Conservation (phyloP, 208 protist species). For the Crithidia bombi region DNA sequence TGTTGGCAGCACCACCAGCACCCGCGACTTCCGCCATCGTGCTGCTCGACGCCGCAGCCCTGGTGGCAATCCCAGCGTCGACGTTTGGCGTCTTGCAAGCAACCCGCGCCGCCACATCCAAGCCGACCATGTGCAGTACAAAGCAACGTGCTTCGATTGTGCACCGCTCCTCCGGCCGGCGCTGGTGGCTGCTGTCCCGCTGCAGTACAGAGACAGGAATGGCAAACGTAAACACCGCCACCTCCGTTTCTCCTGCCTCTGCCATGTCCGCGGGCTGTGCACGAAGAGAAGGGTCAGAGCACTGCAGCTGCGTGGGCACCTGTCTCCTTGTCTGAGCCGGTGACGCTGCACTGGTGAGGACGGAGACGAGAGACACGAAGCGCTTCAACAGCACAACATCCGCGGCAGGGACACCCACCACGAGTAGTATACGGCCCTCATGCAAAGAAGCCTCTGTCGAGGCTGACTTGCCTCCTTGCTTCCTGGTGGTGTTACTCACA, state of each 20-base stretch:
- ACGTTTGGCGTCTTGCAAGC: no score
- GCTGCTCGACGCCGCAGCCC: no score
- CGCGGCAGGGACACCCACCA: constrained; percentile 37
- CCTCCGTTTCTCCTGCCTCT: not conserved
- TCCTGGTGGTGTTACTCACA: not conserved
- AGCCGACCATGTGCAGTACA: constrained; percentile 27
- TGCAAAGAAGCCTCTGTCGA: not conserved
- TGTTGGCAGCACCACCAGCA: not conserved
- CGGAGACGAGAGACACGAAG: constrained; percentile 18
- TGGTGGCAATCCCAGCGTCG: no score
- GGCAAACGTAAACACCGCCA: constrained; percentile 8
- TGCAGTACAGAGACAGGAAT: not conserved
- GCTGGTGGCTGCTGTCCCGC: not conserved
- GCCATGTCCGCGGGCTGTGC: not conserved
- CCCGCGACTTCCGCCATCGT: no score
- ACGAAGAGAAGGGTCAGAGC: no score
- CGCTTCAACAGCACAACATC: constrained; percentile 47
- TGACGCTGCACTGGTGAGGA: not conserved
- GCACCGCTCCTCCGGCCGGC: not conserved
- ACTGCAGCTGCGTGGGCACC: no score
- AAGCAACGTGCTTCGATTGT: constrained; percentile 18
- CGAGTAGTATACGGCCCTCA: constrained; percentile 23
- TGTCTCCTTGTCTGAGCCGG: not conserved
- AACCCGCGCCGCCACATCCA: constrained; percentile 16
- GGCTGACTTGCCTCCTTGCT: not conserved